These are phyloP conservation scores for Leccinum incarnatum DNA, from an alignment of 768 basidiomycete species.

Conservation along the genomic window DNA sequence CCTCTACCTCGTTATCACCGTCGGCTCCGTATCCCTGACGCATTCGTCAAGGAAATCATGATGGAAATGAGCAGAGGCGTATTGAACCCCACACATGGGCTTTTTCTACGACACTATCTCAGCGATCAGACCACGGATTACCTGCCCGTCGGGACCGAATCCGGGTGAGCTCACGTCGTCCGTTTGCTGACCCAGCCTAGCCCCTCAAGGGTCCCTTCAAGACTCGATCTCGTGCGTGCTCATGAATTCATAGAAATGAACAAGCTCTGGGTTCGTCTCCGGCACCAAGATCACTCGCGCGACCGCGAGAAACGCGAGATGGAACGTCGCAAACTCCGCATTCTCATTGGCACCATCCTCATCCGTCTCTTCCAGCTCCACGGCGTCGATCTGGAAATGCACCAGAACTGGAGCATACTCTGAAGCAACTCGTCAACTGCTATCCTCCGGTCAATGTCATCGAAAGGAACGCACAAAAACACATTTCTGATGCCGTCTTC, in stretches of 20 bases:
- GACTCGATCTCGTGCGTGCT: constrained; percentile 96
- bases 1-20: constrained; percentile 98
- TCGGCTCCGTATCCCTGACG: constrained; percentile 96
- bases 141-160: constrained; percentile 81
- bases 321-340: constrained; percentile 92
- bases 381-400: constrained; percentile 93
- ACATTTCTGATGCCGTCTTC: neutral
- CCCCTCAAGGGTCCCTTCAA: constrained; percentile 80
- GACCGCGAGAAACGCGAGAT: constrained; percentile 97
- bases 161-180: constrained; percentile 57
- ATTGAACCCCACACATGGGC: constrained; percentile 91
- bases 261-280: constrained; percentile 98
- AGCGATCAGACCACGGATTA: constrained; percentile 96
- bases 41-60: constrained; percentile 99
- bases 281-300: constrained; percentile 95
- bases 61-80: constrained; percentile 99
- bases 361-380: constrained; percentile 94
- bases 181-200: constrained; percentile 38
- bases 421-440: constrained; percentile 97
- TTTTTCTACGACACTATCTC: constrained; percentile 95
- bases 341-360: constrained; percentile 96
- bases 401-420: constrained; percentile 70
- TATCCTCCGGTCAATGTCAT: neutral
- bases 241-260: constrained; percentile 99
- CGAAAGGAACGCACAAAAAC: neutral